Evolutionary conservation across 2,329 filamentous ascomycete genomes (phyloP).

Genomic region (Venturia oleaginea): DNA sequence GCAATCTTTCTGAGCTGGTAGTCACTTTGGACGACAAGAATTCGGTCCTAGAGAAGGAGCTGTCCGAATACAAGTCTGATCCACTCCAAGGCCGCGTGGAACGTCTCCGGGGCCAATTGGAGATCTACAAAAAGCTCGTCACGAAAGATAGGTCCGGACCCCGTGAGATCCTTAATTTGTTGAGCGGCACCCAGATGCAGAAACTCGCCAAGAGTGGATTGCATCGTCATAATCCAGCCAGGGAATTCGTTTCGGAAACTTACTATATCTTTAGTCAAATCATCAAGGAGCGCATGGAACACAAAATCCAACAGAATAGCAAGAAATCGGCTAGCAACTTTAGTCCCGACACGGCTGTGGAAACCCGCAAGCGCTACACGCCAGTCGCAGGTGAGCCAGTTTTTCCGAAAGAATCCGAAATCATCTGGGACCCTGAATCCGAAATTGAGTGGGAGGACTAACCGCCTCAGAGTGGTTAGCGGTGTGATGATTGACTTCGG

Average conservation of each 20-base stretch:
- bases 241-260: not conserved
- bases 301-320: not conserved
- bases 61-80: not conserved
- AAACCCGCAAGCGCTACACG: not conserved
- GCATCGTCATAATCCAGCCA: not conserved
- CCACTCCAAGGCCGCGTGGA: not conserved
- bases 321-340: not conserved
- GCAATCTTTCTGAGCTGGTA: not conserved
- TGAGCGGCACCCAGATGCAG: not conserved
- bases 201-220: not conserved
- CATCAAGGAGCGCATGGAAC: not conserved
- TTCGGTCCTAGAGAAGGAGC: not conserved
- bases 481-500: not conserved
- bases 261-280: not conserved
- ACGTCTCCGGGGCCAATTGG: not conserved
- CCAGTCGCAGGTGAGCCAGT: not conserved
- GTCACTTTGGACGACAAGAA: not conserved
- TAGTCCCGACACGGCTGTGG: not conserved
- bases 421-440: not conserved
- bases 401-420: not conserved
- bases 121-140: not conserved
- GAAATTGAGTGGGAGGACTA: not conserved
- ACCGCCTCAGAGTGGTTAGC: not conserved
- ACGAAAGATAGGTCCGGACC: not conserved
- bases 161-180: not conserved